Evolutionary conservation across 495 filamentous ascomycete genomes (phyloP), one percentile per base, ranked within the genome.

Genomic region (Xylaria bambusicola): DNA sequence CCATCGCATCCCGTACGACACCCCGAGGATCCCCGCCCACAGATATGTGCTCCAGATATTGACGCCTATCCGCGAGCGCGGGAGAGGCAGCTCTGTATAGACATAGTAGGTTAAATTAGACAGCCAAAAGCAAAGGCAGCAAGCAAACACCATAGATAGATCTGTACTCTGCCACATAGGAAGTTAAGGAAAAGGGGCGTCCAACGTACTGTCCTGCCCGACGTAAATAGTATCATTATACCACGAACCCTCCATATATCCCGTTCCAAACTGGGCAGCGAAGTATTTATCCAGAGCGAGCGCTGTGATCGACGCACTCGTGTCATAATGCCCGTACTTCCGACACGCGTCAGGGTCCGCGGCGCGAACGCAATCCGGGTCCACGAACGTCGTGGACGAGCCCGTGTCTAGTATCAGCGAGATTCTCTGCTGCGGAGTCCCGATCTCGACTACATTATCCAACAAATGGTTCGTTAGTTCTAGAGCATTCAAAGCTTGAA

Each of bases 321-420:
- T 75, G 44, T 72, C 70, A 47, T 78, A 78, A 52, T 64, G 72
- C 21, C 75, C 75, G 38, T 73, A 72, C 46, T 62, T 72, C 53
- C 62, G 65, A 60, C 75, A 78, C 20, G 75, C 64, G 0, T 60
- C 21, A 3, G 60, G 60, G 38, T 70, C 72, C 6, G 74, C 73
- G 17, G 75, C 72, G n/a, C 66, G 66, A 35, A 56, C 65, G 61
- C 75, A 78, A 33, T 66, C 62, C 6, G 75, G 75, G 29, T 78
- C 74, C 3, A 80, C 72, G 67, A 77, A 77, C 26, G 76, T 67
- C 59, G 78, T 73, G 53, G 74, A 79, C 3, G 76, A 79, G 2
- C 77, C 77, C 9, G 77, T 80, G 42, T 80, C 77, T 50, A 80
- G 65, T 23, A 75, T 74, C 6, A 77, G 69, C 17, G 69, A 72